Conservation (phyloP, 2,329 filamentous ascomycete species). For the Metarhizium robertsii region DNA sequence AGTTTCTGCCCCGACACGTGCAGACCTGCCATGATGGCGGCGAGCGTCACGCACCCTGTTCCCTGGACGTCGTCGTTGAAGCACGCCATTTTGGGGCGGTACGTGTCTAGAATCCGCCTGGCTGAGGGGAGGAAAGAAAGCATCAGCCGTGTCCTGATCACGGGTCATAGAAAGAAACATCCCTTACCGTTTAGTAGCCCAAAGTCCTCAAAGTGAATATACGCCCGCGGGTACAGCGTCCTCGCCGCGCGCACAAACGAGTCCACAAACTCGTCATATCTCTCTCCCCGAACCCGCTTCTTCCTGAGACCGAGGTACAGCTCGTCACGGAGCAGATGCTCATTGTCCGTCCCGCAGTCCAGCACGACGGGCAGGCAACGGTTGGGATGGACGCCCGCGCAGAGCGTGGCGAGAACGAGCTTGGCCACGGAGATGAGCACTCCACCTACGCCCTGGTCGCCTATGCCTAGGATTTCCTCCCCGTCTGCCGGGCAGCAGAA, state of each 20-base stretch:
- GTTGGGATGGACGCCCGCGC: slow-evolving; percentile 76
- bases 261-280: slow-evolving; percentile 71
- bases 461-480: slow-evolving; percentile 74
- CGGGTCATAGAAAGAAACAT: neutral
- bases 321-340: slow-evolving; percentile 62
- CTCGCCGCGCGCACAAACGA: slow-evolving; percentile 60
- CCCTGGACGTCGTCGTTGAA: slow-evolving; percentile 92
- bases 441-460: slow-evolving; percentile 79
- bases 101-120: slow-evolving; percentile 65
- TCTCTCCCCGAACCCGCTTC: slow-evolving; percentile 55
- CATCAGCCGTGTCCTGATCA: neutral
- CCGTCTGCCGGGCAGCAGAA: slow-evolving; percentile 29
- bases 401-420: slow-evolving; percentile 71
- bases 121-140: slow-evolving; percentile 33
- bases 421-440: slow-evolving; percentile 82
- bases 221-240: slow-evolving; percentile 66
- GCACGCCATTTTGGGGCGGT: slow-evolving; percentile 64
- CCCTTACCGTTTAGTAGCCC: slow-evolving; percentile 57
- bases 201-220: slow-evolving; percentile 88
- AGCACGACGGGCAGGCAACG: slow-evolving; percentile 72
- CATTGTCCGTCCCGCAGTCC: slow-evolving; percentile 79
- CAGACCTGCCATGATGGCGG: slow-evolving; percentile 68
- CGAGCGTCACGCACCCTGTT: slow-evolving; percentile 78
- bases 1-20: slow-evolving; percentile 60
- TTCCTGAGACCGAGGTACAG: slow-evolving; percentile 70